Evolutionary conservation across 2,329 filamentous ascomycete species (phyloP), one percentile per base, ranked within the genome.

Genomic region (Fusarium hostae): DNA sequence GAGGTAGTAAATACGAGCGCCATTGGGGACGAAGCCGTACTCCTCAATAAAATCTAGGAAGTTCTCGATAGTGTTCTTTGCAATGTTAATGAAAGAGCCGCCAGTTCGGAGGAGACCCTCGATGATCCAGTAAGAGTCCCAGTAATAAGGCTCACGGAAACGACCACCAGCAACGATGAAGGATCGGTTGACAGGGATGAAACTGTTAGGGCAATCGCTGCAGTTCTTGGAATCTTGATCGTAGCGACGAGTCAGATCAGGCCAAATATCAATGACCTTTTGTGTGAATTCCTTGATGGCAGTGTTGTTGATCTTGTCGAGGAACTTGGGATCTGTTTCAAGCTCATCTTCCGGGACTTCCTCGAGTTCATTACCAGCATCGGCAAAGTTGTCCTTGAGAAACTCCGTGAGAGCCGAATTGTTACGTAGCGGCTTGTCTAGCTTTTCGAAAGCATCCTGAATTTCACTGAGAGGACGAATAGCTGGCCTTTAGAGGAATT

Each of bases 131-230:
- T 87, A 92, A 35, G 88, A 90, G 78, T 92, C 90, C 90, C 90
- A 92, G 78, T 92, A 92, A 77, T 92, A 92, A 3, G 89, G 86
- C 79, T 92, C 90, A 37, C 90, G 84, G 82, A 92, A 92, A 34
- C 90, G 88, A n/a, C 90, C 90, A 16, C 90, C 90, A 6, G 90
- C 90, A 20, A 92, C 86, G n/a, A 92, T 89, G 75, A 92, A 92
- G 6, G 89, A 90, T 63, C 88, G 87, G 74, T 90, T 91, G 65
- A 92, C 77, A 10, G 89, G 88, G 61, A 92, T 88, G 79, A 90
- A 92, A 77, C 89, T 91, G 73, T 86, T 86, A 37, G 89, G 88
- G 68, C 90, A 92, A 37, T 84, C 84, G 12, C 84, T 82, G 81
- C 90, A 92, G 72, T 86, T 86, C 28, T 76, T 85, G 24, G 77